A percentile compares a stretch with the other conserved stretches of the same genome.
Evolutionary conservation across 2,329 filamentous ascomycete genomes (phyloP).

Genomic region (Ophiognomonia clavigignenti-juglandacearum): DNA sequence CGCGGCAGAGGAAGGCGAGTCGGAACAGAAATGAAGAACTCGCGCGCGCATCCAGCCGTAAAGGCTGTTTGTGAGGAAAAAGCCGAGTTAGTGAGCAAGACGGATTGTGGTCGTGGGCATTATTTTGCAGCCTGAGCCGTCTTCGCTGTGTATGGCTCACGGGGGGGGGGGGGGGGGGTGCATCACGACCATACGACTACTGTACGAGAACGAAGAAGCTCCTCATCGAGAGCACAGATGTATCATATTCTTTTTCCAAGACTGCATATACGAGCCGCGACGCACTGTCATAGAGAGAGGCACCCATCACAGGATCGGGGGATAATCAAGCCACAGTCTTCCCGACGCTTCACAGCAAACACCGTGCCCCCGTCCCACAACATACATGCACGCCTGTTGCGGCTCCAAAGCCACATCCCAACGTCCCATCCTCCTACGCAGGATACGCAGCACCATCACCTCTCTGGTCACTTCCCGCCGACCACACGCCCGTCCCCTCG

Average conservation of each 20-base stretch:
- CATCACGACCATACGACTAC: too few species aligned
- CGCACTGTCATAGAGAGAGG: not conserved
- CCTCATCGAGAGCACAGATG: not conserved
- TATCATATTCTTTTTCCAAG: conserved; percentile 2
- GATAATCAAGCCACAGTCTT: not conserved
- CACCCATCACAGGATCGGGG: not conserved
- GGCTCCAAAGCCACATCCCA: not conserved
- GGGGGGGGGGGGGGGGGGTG: too few species aligned
- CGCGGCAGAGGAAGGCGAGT: conserved; percentile 38
- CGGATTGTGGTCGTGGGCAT: too few species aligned
- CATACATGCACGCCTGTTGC: not conserved
- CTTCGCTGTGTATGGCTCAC: too few species aligned
- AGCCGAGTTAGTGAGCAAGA: too few species aligned
- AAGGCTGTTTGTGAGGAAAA: too few species aligned
- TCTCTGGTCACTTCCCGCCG: conserved; percentile 80
- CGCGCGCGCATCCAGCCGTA: too few species aligned
- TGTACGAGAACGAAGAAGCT: not conserved
- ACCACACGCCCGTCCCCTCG: conserved; percentile 72
- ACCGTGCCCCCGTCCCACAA: not conserved
- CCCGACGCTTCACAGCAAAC: not conserved
- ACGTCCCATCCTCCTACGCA: conserved; percentile 26
- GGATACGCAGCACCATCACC: conserved; percentile 73
- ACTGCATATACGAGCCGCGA: not conserved
- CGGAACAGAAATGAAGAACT: conserved; percentile 29
- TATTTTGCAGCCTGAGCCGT: too few species aligned